Evolutionary conservation across 1,139 yeast species (phyloP), one percentile per base, ranked within the genome.

Genomic region (Trichomonascaceae sp.): DNA sequence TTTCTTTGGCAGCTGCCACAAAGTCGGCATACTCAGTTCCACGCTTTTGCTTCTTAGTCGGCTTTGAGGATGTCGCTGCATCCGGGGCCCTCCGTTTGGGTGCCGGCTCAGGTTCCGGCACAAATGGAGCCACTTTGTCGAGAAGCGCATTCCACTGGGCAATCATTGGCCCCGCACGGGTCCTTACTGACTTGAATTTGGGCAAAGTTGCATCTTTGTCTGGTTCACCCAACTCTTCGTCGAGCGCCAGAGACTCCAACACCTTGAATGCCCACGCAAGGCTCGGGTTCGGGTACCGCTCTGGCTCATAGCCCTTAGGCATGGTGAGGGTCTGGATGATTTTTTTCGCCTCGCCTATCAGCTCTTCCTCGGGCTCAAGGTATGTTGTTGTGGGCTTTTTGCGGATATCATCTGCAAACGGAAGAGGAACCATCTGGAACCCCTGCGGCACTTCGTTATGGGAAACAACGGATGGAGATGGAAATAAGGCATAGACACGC

Each of bases 201-300:
- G 65, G 65, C 15, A 45, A 23, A 1, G 60, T 51, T 16, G 45
- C 47, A 33, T 54, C 60, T 6, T 41, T 41, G 1, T 49, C 64
- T 2, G 51, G 59, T 3, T 54, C 56, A 2, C 60, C 57, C 13
- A 65, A 55, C 39, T 71, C 79, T 13, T 69, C 67, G 43, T 79
- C 87, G 31, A 85, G 57, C 13, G 82, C 65, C 40, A 74, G 71
- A 37, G 80, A 78, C 46, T 76, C 76, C 17, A 84, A 54, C 0
- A 75, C 60, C 39, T 70, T 67, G 52, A 74, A 77, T 47, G 76
- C 79, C 62, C 73, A 76, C 38, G 73, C 74, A 29, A 85, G 54
- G 2, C 69, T 59, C 0, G 94, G 93, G 50, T 80, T 84, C 9
- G 67, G 68, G 45, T 62, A 76, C 4, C 72, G 67, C 5, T 55